Base-by-base conservation (phyloP, 495 filamentous ascomycete species). In the Trichoderma orchidacearum region DNA sequence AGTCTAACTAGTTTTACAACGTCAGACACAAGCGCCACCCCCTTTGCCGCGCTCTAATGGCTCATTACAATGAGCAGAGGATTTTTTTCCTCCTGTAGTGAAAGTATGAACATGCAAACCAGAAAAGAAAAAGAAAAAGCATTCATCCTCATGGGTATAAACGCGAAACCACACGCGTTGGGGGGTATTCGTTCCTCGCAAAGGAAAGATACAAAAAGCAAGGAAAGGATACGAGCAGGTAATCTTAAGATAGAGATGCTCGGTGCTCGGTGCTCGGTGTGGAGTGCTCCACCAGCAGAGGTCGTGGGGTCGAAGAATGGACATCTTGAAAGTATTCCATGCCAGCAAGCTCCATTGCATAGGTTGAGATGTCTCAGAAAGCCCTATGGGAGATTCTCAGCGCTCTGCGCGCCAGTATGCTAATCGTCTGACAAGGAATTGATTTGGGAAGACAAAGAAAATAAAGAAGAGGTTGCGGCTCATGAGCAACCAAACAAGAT, bases 1-100 rank as follows among this genome's bases (percentile, higher is more conserved):
- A 11, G 41, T 48, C 23, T 48, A 48, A 11, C 41, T 48, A 48
- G 41, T 48, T 27, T 27, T 48, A 48, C 41, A 48, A 48, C 1
- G 27, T 25, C 9, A 48, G 27, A 48, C 41, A 48, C 41, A 48
- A 27, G 21, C 41, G 41, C 41, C 41, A 8, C 21, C 41, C 41
- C 21, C 21, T 15, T 27, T 11, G 41, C 18, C 21, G 41, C 41
- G 41, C 41, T 48, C 41, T 27, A n/a, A 48, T 48, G 41, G 41
- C 41, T 27, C 41, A 48, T 48, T 48, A 48, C 41, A 48, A 48
- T 48, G 41, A 48, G 41, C 41, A 48, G 41, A 48, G 41, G 41
- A 48, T 48, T 7, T 3, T 12, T 23, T 25, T 27, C 41, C 41
- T 48, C 41, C 21, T 48, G 21, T 48, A 48, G 41, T 48, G 41